phyloP scores from a whole-genome alignment of 805 yeast species.

The Metschnikowia gelsemii region DNA sequence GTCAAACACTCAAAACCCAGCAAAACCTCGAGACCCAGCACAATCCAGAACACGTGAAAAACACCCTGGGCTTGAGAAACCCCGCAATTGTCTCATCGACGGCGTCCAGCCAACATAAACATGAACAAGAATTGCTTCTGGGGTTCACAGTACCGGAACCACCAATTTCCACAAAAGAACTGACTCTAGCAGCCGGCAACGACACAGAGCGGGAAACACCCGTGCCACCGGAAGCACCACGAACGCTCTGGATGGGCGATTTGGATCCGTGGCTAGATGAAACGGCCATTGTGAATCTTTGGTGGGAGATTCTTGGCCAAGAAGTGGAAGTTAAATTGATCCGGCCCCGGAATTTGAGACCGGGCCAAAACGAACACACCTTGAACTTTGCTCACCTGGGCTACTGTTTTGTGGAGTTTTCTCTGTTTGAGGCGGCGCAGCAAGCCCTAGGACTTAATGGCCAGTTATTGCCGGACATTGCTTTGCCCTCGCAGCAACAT shows the following conservation, averaged over 20 bases:
- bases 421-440: constrained; percentile 64
- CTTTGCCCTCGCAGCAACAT: constrained; percentile 44
- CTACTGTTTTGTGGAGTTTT: constrained; percentile 78
- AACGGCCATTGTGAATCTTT: constrained; percentile 45
- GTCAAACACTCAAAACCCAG: neutral
- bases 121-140: constrained; percentile 43
- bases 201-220: constrained; percentile 11
- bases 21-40: no score
- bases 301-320: constrained; percentile 60
- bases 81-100: constrained; percentile 21
- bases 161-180: constrained; percentile 40
- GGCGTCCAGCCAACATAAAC: constrained; percentile 44
- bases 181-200: constrained; percentile 30
- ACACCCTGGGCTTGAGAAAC: neutral
- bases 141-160: constrained; percentile 42
- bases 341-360: constrained; percentile 38
- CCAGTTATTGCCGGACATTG: constrained; percentile 56
- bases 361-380: constrained; percentile 17
- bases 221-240: constrained; percentile 45
- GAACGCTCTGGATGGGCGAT: constrained; percentile 88
- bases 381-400: constrained; percentile 45
- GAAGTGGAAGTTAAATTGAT: constrained; percentile 67
- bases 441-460: constrained; percentile 68
- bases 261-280: constrained; percentile 79
- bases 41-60: no score